A percentile compares a stretch with the other conserved stretches of the same genome.
Conservation (phyloP, 2,329 filamentous ascomycete species). For the Xylariales sp. region DNA sequence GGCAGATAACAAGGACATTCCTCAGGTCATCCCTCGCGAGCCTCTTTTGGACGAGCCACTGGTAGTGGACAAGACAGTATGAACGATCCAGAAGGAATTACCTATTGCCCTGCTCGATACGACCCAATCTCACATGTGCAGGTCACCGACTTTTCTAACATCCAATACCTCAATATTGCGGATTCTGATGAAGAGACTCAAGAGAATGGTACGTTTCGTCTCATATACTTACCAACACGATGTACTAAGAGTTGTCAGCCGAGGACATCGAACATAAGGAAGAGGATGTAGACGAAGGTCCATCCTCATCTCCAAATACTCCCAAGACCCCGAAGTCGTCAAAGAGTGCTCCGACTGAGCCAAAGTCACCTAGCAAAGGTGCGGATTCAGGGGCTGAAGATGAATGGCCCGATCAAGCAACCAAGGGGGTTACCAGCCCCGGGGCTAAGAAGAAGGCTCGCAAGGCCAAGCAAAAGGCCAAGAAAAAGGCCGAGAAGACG, state of each 20-base stretch:
- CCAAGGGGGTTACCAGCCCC: not conserved
- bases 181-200: conserved; percentile 11
- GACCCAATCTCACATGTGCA: conserved; percentile 13
- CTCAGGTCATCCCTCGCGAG: conserved; percentile 8
- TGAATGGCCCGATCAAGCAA: conserved; percentile 1
- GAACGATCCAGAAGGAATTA: conserved; percentile 11
- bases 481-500: conserved; percentile 10
- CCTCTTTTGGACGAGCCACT: conserved; percentile 5
- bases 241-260: conserved; percentile 4
- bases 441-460: conserved; percentile 11
- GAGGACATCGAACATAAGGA: not conserved
- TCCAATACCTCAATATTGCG: conserved; percentile 7
- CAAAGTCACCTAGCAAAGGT: not conserved
- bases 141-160: conserved; percentile 13
- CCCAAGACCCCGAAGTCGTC: not conserved
- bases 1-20: conserved; percentile 4
- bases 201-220: conserved; percentile 10
- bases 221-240: not conserved
- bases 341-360: not conserved
- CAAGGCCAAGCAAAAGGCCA: conserved; percentile 11
- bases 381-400: conserved; percentile 2
- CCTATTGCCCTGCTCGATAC: conserved; percentile 10
- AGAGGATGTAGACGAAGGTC: conserved; percentile 5
- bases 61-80: conserved; percentile 11
- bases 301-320: not conserved